Evolutionary conservation across 169 alveolate species (phyloP).

Genomic region (Cryptosporidium bovis): DNA sequence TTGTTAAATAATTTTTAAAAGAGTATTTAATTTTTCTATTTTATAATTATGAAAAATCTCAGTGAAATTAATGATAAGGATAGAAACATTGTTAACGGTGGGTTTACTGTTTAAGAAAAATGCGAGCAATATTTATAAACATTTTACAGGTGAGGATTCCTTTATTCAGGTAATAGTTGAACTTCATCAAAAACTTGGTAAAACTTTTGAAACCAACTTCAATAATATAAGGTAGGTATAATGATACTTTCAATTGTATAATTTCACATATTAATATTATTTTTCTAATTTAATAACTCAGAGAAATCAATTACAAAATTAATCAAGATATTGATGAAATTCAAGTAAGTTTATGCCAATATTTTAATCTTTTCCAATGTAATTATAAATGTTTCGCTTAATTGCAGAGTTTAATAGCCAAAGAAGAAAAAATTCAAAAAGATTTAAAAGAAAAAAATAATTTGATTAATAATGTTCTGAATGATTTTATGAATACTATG

Average conservation of each 20-base stretch:
- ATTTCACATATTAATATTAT: not conserved
- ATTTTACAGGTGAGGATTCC: slow-evolving; percentile 36
- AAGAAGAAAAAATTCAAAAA: slow-evolving; percentile 48
- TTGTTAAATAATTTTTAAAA: too few relatives aligned
- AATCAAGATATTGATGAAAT: slow-evolving; percentile 70
- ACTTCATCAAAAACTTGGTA: slow-evolving; percentile 61
- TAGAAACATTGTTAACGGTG: not conserved
- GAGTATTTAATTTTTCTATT: too few relatives aligned
- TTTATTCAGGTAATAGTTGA: slow-evolving; percentile 59
- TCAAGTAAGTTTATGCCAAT: slow-evolving; percentile 25
- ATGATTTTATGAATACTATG: slow-evolving; percentile 58
- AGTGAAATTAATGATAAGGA: slow-evolving; percentile 34
- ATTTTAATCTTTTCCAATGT: not conserved
- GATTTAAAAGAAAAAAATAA: slow-evolving; percentile 34
- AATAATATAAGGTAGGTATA: slow-evolving; percentile 42
- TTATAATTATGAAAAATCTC: slow-evolving; percentile 4
- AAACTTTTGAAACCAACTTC: slow-evolving; percentile 46
- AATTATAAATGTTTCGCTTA: not conserved
- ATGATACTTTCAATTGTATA: not conserved
- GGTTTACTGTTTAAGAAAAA: too few relatives aligned
- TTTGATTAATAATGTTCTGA: slow-evolving; percentile 46
- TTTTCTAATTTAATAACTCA: not conserved
- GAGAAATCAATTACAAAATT: slow-evolving; percentile 58
- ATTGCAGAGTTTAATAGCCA: slow-evolving; percentile 36
- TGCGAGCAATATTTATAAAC: not conserved